phyloP scores from a whole-genome alignment of 2,329 filamentous ascomycete genomes.

The Calycina herbarum region DNA sequence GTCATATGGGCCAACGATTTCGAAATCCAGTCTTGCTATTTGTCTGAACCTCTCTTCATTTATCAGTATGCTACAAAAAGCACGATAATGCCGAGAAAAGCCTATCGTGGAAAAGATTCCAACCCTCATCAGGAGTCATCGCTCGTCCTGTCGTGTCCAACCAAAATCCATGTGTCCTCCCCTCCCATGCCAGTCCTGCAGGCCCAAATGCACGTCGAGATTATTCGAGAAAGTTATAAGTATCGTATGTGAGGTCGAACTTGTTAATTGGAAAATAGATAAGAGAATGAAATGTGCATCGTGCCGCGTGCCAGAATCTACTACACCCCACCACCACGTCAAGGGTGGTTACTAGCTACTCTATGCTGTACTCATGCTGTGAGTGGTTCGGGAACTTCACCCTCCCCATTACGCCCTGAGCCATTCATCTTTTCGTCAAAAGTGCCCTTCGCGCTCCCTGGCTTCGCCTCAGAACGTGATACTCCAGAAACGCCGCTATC shows the following conservation, averaged over 20 bases:
- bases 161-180: slow-evolving; percentile 3
- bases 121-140: slow-evolving; percentile 19
- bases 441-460: slow-evolving; percentile 22
- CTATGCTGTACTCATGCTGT: slow-evolving; percentile 23
- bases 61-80: slow-evolving; percentile 24
- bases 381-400: slow-evolving; percentile 20
- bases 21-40: slow-evolving; percentile 3
- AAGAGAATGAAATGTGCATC: slow-evolving; percentile 23
- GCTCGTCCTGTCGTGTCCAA: slow-evolving; percentile 15
- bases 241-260: slow-evolving; percentile 15
- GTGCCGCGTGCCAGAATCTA: slow-evolving; percentile 15
- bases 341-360: neutral
- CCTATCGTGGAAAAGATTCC: slow-evolving; percentile 15
- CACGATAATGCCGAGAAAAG: slow-evolving; percentile 9
- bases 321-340: slow-evolving; percentile 1
- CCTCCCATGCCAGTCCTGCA: slow-evolving; percentile 19
- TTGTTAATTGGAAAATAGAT: slow-evolving; percentile 18
- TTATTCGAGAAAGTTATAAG: slow-evolving; percentile 18
- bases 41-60: neutral
- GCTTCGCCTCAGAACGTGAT: slow-evolving; percentile 29
- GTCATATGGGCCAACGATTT: slow-evolving; percentile 9
- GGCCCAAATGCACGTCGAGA: slow-evolving; percentile 20
- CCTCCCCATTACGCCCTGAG: neutral
- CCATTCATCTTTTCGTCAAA: slow-evolving; percentile 19
- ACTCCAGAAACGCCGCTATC: slow-evolving; percentile 38